Evolutionary conservation across 2,329 filamentous ascomycete genomes (phyloP).

Genomic region (Aschersonia sp.): DNA sequence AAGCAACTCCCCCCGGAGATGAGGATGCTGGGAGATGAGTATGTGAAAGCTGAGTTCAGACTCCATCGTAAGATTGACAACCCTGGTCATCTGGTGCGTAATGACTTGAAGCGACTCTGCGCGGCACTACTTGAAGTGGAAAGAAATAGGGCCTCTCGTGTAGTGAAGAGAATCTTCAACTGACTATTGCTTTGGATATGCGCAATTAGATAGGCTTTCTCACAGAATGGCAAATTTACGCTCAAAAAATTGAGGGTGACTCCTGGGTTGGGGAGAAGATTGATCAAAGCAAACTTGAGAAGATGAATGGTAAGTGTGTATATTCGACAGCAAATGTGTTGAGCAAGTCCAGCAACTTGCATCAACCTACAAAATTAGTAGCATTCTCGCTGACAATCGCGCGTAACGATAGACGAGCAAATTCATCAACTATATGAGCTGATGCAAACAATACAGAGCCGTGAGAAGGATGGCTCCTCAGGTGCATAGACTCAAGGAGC

Average conservation of each 20-base stretch:
- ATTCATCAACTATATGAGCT: conserved; percentile 87
- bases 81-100: conserved; percentile 69
- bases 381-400: neutral
- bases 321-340: neutral
- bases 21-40: conserved; percentile 78
- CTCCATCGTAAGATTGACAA: conserved; percentile 77
- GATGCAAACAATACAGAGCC: conserved; percentile 61
- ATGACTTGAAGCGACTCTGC: neutral
- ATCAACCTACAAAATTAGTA: neutral
- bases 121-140: neutral
- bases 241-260: conserved; percentile 80
- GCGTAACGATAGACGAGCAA: conserved; percentile 57
- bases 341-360: no score
- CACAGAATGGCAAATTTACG: conserved; percentile 92
- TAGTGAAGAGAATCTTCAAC: no score
- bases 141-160: neutral
- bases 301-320: conserved; percentile 68
- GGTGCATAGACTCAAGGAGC: conserved; percentile 8
- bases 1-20: conserved; percentile 58
- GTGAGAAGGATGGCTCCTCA: conserved; percentile 11
- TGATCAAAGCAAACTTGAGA: conserved; percentile 70
- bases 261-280: conserved; percentile 73
- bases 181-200: neutral
- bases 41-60: conserved; percentile 84
- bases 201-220: conserved; percentile 70